These are phyloP conservation scores for Brassica carinata DNA, from an alignment of 345 rosid genomes.

Conservation along the genomic window DNA sequence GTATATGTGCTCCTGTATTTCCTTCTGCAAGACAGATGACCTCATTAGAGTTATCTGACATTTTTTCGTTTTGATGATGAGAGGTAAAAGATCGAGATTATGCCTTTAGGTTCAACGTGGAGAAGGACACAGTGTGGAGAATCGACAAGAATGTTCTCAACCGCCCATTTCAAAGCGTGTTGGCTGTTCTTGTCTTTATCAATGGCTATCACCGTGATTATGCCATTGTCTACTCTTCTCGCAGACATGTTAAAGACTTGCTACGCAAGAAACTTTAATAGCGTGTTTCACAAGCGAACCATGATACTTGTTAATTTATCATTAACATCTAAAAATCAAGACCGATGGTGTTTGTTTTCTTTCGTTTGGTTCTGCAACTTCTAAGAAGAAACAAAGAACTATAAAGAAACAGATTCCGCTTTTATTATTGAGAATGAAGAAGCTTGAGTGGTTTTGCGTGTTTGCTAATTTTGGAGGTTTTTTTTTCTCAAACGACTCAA, in stretches of 20 bases:
- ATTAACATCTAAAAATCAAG: slow-evolving; percentile 16
- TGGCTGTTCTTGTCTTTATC: slow-evolving; percentile 85
- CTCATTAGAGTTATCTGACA: slow-evolving; percentile 6
- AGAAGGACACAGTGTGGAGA: slow-evolving; percentile 66
- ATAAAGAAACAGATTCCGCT: slow-evolving; percentile 15
- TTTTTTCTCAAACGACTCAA: slow-evolving; percentile 22
- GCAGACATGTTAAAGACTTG: slow-evolving; percentile 36
- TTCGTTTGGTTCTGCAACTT: slow-evolving; percentile 14
- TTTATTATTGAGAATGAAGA: not conserved
- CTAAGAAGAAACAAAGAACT: slow-evolving; percentile 17
- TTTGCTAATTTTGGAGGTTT: slow-evolving; percentile 25
- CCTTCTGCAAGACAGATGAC: slow-evolving; percentile 17
- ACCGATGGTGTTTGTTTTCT: slow-evolving; percentile 8
- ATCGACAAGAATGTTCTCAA: slow-evolving; percentile 56
- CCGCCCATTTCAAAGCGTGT: slow-evolving; percentile 76
- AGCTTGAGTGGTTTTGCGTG: slow-evolving; percentile 19
- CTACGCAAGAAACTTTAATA: slow-evolving; percentile 18
- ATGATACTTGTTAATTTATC: not conserved
- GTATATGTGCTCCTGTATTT: slow-evolving; percentile 37
- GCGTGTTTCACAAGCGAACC: slow-evolving; percentile 14
- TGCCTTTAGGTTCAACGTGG: slow-evolving; percentile 48
- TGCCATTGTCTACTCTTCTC: slow-evolving; percentile 25
- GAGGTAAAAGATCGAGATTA: slow-evolving; percentile 4
- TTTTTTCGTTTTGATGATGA: not conserved
- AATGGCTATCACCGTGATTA: slow-evolving; percentile 56